These are phyloP conservation scores for Neurospora sp. DNA, from an alignment of 495 filamentous ascomycete genomes.

Conservation along the genomic window DNA sequence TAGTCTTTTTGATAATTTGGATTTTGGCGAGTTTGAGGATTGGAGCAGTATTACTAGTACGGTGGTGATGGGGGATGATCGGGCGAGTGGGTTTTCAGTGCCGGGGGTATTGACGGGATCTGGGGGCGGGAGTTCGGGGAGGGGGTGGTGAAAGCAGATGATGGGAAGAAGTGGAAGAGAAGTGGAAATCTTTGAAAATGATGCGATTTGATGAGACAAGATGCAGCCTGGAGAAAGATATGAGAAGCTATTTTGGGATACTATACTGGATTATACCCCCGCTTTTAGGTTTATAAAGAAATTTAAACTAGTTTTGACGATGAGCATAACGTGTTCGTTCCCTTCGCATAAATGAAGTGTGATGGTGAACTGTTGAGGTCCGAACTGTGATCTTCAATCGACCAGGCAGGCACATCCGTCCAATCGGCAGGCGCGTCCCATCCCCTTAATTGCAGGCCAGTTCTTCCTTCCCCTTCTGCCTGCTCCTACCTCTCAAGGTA, in stretches of 20 bases:
- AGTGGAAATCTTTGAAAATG: not conserved
- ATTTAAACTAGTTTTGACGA: not conserved
- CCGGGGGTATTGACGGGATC: constrained; percentile 1
- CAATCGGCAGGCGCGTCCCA: not conserved
- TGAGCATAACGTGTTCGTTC: too few species aligned
- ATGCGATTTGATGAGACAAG: not conserved
- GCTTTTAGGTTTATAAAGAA: not conserved
- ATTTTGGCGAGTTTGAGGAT: constrained; percentile 12
- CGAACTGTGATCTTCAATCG: too few species aligned
- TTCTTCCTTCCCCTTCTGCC: not conserved
- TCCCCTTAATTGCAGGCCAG: not conserved
- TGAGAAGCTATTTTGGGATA: not conserved
- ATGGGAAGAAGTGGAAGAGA: not conserved
- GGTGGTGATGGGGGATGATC: constrained; percentile 16
- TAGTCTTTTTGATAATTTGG: constrained; percentile 2
- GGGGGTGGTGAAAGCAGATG: not conserved
- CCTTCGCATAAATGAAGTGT: too few species aligned
- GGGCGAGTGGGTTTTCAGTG: constrained; percentile 4
- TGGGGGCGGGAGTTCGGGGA: not conserved
- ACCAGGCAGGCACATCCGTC: not conserved
- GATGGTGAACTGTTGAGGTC: too few species aligned
- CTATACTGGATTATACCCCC: not conserved
- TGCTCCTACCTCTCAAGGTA: not conserved
- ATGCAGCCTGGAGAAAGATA: not conserved
- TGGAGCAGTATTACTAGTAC: constrained; percentile 22